Evolutionary conservation across 2,329 filamentous ascomycete genomes (phyloP).

Genomic region (Epichloe sylvatica): DNA sequence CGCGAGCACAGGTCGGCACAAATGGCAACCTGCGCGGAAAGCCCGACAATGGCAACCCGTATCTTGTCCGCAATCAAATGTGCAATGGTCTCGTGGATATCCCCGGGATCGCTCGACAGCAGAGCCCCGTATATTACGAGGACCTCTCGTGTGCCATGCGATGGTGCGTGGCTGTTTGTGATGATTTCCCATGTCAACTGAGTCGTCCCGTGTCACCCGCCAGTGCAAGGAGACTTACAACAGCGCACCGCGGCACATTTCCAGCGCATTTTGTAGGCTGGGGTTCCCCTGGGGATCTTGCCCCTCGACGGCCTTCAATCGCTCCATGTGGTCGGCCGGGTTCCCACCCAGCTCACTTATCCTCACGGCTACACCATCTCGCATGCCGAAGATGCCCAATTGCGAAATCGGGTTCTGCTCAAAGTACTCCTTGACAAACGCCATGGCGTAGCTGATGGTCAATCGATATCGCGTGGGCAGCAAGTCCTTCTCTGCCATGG

Average conservation of each 20-base stretch:
- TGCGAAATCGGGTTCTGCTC: conserved; percentile 98
- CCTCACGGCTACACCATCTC: conserved; percentile 73
- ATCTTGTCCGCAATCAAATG: conserved; percentile 70
- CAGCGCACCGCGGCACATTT: conserved; percentile 86
- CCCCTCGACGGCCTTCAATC: conserved; percentile 52
- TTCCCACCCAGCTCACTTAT: conserved; percentile 88
- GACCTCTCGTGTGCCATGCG: conserved; percentile 85
- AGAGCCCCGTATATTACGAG: conserved; percentile 86
- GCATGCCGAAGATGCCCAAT: conserved; percentile 82
- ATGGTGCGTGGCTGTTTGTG: conserved; percentile 59
- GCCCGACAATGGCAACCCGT: conserved; percentile 74
- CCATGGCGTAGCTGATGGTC: conserved; percentile 65
- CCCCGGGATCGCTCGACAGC: conserved; percentile 80
- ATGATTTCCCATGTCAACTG: not conserved
- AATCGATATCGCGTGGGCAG: conserved; percentile 77
- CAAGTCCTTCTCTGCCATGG: conserved; percentile 92
- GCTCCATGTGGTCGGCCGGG: conserved; percentile 72
- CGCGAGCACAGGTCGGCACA: conserved; percentile 78
- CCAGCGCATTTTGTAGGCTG: conserved; percentile 83
- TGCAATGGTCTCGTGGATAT: conserved; percentile 82
- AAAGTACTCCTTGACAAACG: conserved; percentile 89
- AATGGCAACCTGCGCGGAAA: conserved; percentile 83
- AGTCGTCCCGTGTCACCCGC: not conserved
- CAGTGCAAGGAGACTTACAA: conserved; percentile 39
- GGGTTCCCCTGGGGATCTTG: conserved; percentile 60